Evolutionary conservation across 306 rosid species (phyloP).

Genomic region (Biancaea sappan): DNA sequence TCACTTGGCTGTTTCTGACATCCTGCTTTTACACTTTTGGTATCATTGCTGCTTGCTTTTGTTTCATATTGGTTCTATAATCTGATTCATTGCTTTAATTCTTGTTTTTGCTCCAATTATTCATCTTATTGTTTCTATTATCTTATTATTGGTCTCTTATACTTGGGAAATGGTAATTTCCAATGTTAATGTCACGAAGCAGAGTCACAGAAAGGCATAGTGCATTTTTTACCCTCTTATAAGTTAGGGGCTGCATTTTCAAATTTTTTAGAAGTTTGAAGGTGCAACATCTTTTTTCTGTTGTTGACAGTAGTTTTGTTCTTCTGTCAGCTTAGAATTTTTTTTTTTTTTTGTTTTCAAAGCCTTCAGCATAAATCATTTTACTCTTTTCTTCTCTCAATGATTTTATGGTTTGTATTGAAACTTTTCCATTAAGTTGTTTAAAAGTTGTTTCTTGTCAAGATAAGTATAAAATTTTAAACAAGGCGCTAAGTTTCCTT

Average conservation of each 20-base stretch:
- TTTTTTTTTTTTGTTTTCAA: neutral
- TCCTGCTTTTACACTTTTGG: constrained; percentile 3
- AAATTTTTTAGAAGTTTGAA: neutral
- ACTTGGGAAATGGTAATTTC: constrained; percentile 8
- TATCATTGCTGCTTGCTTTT: constrained; percentile 2
- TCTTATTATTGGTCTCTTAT: neutral
- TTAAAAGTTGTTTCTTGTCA: constrained; percentile 1
- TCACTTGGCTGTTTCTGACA: constrained; percentile 17
- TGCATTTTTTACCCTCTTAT: neutral
- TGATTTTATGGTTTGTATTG: neutral
- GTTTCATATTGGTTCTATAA: constrained; percentile 6
- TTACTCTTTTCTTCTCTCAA: neutral
- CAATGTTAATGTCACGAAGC: neutral
- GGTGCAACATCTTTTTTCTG: constrained; percentile 1
- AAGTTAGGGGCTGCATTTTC: neutral
- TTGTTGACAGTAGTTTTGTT: constrained; percentile 31
- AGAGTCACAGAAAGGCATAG: neutral
- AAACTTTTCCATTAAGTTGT: neutral
- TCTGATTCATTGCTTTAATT: constrained; percentile 13
- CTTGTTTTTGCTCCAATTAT: neutral
- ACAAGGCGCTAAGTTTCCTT: neutral
- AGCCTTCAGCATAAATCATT: neutral
- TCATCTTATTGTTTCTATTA: neutral
- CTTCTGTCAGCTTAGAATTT: neutral
- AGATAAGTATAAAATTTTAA: neutral